phyloP scores from a whole-genome alignment of 1,284 basidiomycete genomes.

The Cryptococcus neoformans region DNA sequence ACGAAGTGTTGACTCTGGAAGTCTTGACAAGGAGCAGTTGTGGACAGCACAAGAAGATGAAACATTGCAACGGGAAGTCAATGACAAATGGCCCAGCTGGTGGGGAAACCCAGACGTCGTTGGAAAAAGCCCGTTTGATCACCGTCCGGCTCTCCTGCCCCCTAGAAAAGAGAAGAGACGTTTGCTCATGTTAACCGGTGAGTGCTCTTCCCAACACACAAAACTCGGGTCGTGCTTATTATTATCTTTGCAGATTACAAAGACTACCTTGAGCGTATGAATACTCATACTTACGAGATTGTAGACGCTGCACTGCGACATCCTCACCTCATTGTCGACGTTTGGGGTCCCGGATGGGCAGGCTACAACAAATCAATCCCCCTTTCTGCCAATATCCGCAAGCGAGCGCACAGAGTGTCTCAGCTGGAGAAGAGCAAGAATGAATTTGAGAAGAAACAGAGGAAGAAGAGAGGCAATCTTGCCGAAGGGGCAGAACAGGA shows the following conservation, averaged over 20 bases:
- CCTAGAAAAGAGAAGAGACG: slow-evolving; percentile 21
- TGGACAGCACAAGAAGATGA: slow-evolving; percentile 17
- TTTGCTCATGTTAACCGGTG: slow-evolving; percentile 47
- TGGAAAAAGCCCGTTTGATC: slow-evolving; percentile 43
- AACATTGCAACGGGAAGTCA: slow-evolving; percentile 8
- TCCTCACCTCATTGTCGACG: slow-evolving; percentile 40
- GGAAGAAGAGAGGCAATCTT: slow-evolving; percentile 3
- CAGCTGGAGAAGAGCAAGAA: slow-evolving; percentile 25
- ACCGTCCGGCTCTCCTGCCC: slow-evolving; percentile 16
- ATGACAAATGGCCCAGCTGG: slow-evolving; percentile 33
- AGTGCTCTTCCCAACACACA: slow-evolving; percentile 11
- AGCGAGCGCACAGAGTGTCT: slow-evolving; percentile 29
- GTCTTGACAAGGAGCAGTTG: not conserved
- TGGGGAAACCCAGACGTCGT: slow-evolving; percentile 44
- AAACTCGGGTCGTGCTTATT: not conserved
- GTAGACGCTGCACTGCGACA: slow-evolving; percentile 48
- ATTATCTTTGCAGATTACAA: slow-evolving; percentile 23
- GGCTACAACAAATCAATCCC: slow-evolving; percentile 35
- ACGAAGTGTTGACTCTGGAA: not conserved
- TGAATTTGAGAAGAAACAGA: slow-evolving; percentile 10
- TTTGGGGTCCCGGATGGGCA: slow-evolving; percentile 49
- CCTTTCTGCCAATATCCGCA: slow-evolving; percentile 41
- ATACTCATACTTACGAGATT: slow-evolving; percentile 48
- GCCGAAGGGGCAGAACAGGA: slow-evolving; percentile 4
- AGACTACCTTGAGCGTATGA: slow-evolving; percentile 49